Evolutionary conservation across 495 filamentous ascomycete species (phyloP).

Genomic region (Clavariopsis aquatica): DNA sequence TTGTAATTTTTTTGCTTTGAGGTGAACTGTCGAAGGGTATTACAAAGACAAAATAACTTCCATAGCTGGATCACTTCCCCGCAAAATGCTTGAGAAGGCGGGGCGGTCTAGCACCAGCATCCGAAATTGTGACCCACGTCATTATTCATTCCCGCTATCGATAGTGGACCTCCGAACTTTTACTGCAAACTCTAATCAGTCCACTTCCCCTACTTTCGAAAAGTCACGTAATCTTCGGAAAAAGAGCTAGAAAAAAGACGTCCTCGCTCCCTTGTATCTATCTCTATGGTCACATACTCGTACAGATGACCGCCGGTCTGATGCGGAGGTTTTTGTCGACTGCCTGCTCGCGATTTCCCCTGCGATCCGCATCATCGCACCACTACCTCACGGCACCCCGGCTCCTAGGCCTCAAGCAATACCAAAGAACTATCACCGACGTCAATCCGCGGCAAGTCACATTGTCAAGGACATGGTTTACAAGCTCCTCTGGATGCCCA

Average conservation of each 20-base stretch:
- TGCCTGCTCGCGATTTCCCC: conserved; percentile 31
- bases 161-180: conserved; percentile 5
- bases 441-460: conserved; percentile 32
- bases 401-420: conserved; percentile 23
- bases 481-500: conserved; percentile 28
- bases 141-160: conserved; percentile 19
- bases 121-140: conserved; percentile 16
- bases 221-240: no score
- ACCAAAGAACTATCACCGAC: conserved; percentile 39
- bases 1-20: no score
- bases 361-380: conserved; percentile 2
- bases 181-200: neutral
- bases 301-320: conserved; percentile 41
- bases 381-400: conserved; percentile 11
- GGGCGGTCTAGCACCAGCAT: neutral
- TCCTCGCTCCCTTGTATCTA: neutral
- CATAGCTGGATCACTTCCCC: neutral
- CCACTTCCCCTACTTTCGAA: neutral
- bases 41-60: no score
- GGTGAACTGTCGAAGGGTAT: no score
- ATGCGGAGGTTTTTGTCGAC: conserved; percentile 45
- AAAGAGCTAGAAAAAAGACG: no score
- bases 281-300: conserved; percentile 32
- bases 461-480: conserved; percentile 43
- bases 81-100: neutral